Percentiles rank a stretch among this genome's conserved stretches.
These are phyloP conservation scores for Diophrys appendiculata DNA, from an alignment of 73 alveolate genomes.

Conservation along the genomic window DNA sequence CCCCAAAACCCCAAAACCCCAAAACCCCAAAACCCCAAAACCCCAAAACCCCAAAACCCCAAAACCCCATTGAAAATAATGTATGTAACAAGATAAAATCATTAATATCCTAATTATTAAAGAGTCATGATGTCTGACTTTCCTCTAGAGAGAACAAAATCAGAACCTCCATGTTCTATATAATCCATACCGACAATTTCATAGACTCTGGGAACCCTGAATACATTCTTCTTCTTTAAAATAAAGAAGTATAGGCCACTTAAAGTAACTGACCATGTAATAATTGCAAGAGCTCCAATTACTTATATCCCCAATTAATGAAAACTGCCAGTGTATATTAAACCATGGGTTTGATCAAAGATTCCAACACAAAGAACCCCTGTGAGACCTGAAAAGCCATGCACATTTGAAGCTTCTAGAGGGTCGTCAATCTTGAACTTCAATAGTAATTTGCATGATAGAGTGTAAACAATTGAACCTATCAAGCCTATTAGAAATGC, in stretches of 20 bases:
- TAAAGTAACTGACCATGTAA: slow-evolving; percentile 16
- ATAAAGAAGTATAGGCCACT: slow-evolving; percentile 13
- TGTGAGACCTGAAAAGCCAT: slow-evolving; percentile 56
- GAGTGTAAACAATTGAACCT: slow-evolving; percentile 35
- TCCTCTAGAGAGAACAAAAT: too few species aligned
- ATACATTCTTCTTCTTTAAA: slow-evolving; percentile 10
- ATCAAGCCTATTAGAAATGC: slow-evolving; percentile 59
- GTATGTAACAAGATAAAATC: too few species aligned
- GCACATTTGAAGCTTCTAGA: slow-evolving; percentile 59
- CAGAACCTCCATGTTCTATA: slow-evolving; percentile 6
- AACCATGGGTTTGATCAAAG: slow-evolving; percentile 48
- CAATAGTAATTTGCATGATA: slow-evolving; percentile 17
- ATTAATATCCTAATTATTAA: too few species aligned
- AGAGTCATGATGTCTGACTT: too few species aligned
- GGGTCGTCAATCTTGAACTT: slow-evolving; percentile 65
- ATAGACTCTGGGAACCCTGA: slow-evolving; percentile 31
- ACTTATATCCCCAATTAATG: slow-evolving; percentile 24
- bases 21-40: too few species aligned
- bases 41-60: too few species aligned
- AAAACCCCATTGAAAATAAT: too few species aligned
- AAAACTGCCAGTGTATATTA: background rate
- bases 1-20: too few species aligned
- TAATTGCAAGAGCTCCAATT: slow-evolving; percentile 17
- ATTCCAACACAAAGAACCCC: slow-evolving; percentile 49
- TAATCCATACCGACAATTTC: slow-evolving; percentile 37